phyloP scores from a whole-genome alignment of 352 stramenopile genomes.

The Discostella stelligera region DNA sequence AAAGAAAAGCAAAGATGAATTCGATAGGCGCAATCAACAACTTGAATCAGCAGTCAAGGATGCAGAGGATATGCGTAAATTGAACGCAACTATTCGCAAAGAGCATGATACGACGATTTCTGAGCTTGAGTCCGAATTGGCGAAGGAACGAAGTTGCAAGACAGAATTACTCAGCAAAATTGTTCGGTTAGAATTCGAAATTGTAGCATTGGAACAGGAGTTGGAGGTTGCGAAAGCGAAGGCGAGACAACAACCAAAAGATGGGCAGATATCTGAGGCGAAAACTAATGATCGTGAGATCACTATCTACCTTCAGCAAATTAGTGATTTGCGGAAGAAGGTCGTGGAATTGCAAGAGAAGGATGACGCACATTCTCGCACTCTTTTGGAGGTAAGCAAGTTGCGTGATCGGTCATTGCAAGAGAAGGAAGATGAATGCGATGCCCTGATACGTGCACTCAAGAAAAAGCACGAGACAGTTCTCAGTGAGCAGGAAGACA shows the following conservation, averaged over 20 bases:
- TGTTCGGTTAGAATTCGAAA: conserved; percentile 41
- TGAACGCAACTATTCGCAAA: conserved; percentile 39
- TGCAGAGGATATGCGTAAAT: conserved; percentile 50
- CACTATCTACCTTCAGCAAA: not conserved
- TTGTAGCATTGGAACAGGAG: conserved; percentile 40
- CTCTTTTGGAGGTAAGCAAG: conserved; percentile 14
- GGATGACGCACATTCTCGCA: conserved; percentile 17
- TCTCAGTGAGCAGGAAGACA: conserved; percentile 32
- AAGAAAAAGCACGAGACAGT: conserved; percentile 40
- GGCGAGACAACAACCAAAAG: not conserved
- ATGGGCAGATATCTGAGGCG: not conserved
- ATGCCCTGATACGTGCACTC: conserved; percentile 21
- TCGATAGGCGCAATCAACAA: conserved; percentile 5
- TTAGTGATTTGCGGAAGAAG: conserved; percentile 11
- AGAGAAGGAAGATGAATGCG: conserved; percentile 38
- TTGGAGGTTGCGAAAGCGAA: conserved; percentile 33
- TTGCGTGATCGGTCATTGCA: not conserved
- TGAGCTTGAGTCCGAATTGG: conserved; percentile 41
- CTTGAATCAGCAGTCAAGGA: conserved; percentile 30
- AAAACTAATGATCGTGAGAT: no score
- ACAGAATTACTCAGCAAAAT: conserved; percentile 30
- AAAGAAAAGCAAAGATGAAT: conserved; percentile 9
- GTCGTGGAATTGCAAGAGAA: conserved; percentile 24
- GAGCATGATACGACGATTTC: conserved; percentile 44
- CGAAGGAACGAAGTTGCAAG: conserved; percentile 32